Evolutionary conservation across 345 rosid species (phyloP), one percentile per base, ranked within the genome.

Genomic region (Euphorbia tirucalli): DNA sequence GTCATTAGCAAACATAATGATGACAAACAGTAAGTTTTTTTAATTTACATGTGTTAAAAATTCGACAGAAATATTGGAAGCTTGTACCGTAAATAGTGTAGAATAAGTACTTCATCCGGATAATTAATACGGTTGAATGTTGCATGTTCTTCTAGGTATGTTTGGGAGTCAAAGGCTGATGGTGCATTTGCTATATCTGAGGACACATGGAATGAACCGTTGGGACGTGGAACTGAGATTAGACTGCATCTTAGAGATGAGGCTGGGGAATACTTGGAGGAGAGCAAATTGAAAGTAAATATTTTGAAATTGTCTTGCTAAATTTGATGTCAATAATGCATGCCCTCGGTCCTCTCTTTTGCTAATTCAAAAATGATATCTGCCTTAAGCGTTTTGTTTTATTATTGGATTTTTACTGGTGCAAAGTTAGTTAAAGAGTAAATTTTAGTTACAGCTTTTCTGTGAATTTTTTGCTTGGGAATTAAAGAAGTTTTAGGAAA

Each of bases 131-230:
- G 49, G 54, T 24, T 43, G 6, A 24, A 22, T 10, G 11, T 50
- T 66, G 69, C 24, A 14, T 58, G 24, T 41, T 71, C 16, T 21
- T 52, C 66, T 75, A 95, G 99, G 86, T 79, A 92, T 72, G 93
- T 95, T 3, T 95, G 99, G 99, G 99, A 95, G 80, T 95, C 99
- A 43, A 95, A 89, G 83, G 98, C 99, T 74, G 98, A 95, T 60
- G 99, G 99, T 57, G 97, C 97, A 72, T 95, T 95, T 76, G 96
- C 99, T 56, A 88, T 95, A 68, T 92, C 99, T 0, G 98, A 95
- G 86, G 99, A 95, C 68, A 88, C 94, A 15, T 95, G 99, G 99
- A 95, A 95, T 75, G 99, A 95, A 46, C 91, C 96, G 27, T 77
- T 95, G 39, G 98, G 97, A 66, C 97, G 98, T 68, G 99, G 99